These are phyloP conservation scores for Saturnispora silvae DNA, from an alignment of 805 yeast genomes.

Conservation along the genomic window DNA sequence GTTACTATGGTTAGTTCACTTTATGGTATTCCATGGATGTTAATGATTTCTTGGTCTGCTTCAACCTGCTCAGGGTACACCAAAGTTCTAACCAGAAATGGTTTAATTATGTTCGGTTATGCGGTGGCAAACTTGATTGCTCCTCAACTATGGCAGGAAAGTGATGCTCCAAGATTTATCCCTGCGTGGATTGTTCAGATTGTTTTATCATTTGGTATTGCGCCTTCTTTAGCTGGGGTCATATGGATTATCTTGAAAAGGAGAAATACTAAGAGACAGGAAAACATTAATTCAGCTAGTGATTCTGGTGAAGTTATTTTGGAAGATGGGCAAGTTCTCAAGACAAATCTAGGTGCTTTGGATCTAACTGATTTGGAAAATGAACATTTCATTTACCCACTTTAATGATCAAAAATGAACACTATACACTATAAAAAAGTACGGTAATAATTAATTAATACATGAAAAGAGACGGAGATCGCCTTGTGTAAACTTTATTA, in stretches of 20 bases:
- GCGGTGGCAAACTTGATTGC: conserved; percentile 41
- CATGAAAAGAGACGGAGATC: neutral
- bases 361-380: conserved; percentile 48
- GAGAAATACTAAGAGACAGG: conserved; percentile 29
- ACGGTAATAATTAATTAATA: no score
- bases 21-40: conserved; percentile 20
- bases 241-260: conserved; percentile 34
- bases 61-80: conserved; percentile 39
- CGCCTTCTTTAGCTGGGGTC: conserved; percentile 34
- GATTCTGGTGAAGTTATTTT: conserved; percentile 22
- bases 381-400: conserved; percentile 40
- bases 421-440: no score
- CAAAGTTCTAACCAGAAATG: conserved; percentile 39
- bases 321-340: conserved; percentile 14
- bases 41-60: conserved; percentile 19
- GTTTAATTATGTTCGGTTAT: conserved; percentile 36
- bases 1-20: conserved; percentile 37
- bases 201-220: conserved; percentile 36
- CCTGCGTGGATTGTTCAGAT: conserved; percentile 49
- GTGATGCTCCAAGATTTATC: conserved; percentile 37
- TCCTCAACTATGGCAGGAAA: conserved; percentile 44
- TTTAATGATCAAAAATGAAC: conserved; percentile 15
- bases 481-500: neutral
- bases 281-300: conserved; percentile 13
- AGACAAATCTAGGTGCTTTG: conserved; percentile 33